Base-by-base conservation (phyloP, 2,329 filamentous ascomycete genomes). In the Aspergillus sp. region DNA sequence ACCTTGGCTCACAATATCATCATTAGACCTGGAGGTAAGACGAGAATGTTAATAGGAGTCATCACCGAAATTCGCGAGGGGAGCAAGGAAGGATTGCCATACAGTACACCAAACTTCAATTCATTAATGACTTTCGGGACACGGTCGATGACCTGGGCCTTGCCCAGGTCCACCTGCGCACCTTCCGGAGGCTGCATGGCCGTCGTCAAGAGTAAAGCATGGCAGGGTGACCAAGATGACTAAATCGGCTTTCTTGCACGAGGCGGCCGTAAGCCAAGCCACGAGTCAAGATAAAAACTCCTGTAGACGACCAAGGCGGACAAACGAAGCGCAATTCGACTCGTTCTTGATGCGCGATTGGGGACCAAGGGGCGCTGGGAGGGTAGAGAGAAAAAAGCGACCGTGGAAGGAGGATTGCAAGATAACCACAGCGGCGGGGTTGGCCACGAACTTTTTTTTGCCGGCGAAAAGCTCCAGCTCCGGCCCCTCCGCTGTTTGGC, bases 1-100 rank as follows among this genome's bases (percentile, higher is more conserved):
- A 50, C 87, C 90, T 69, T 98, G 93, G 62, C 91, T 94, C 56
- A 95, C 87, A 54, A 97, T 95, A 61, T 97, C 89, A 64, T 95
- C 87, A 58, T 88, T 90, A 27, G 90, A 95, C 61, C 86, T 90
- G 51, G 12, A 41, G 29, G 8, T 44, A 33, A 37, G 12, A 27
- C 29, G 27, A n/a, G 12, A 6, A 27, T 32, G 12, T 51, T 39
- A 50, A 43, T 27, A 10, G 5, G 12, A 8, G 11, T 28, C 11
- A 10, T 5, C 33, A 36, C 19, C 19, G 19, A 19, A 19, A 19
- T 19, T 4, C 19, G 19, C 19, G 19, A 39, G 19, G 26, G 11
- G 26, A 9, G 37, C 11, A 12, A 31, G 34, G 38, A 39, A 27
- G 30, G 32, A 33, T 4, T 35, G 26, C n/a, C 79, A 56, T 73